Percentiles rank a stretch among this genome's conserved stretches.
Evolutionary conservation across 1,284 basidiomycete species (phyloP).

Genomic region (Cutaneotrichosporon curvatum): DNA sequence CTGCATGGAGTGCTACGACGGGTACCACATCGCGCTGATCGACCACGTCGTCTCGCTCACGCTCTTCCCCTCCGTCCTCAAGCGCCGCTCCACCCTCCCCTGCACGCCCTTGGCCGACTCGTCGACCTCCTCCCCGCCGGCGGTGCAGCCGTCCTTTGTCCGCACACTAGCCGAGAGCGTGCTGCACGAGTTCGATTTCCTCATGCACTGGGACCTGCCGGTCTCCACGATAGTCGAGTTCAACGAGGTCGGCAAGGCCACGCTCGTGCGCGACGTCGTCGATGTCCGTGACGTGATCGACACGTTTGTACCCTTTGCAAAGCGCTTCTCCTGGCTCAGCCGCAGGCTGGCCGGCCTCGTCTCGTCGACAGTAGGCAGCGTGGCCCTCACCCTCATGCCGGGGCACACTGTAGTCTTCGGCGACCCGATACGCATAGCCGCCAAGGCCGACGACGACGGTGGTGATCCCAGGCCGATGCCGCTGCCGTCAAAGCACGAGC

Average conservation of each 20-base stretch:
- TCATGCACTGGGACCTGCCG: conserved; percentile 37
- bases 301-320: conserved; percentile 43
- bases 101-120: conserved; percentile 5
- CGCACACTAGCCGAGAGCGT: conserved; percentile 19
- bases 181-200: conserved; percentile 27
- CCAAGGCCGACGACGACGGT: no score
- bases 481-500: no score
- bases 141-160: conserved; percentile 8
- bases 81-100: conserved; percentile 1
- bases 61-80: conserved; percentile 29
- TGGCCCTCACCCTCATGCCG: conserved; percentile 19
- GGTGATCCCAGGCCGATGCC: no score
- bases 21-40: conserved; percentile 39
- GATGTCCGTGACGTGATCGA: conserved; percentile 41
- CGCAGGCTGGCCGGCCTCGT: conserved; percentile 29
- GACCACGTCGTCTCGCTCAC: conserved; percentile 40
- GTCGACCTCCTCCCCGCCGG: background rate
- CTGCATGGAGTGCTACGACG: conserved; percentile 43
- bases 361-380: conserved; percentile 22
- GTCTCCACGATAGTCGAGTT: conserved; percentile 42
- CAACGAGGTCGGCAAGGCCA: conserved; percentile 44
- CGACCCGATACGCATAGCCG: conserved; percentile 4
- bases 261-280: conserved; percentile 39
- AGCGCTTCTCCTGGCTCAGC: conserved; percentile 30
- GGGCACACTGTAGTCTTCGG: conserved; percentile 13